Evolutionary conservation across 2,329 filamentous ascomycete species (phyloP), one percentile per base, ranked within the genome.

Genomic region (Paecilomyces sp.): DNA sequence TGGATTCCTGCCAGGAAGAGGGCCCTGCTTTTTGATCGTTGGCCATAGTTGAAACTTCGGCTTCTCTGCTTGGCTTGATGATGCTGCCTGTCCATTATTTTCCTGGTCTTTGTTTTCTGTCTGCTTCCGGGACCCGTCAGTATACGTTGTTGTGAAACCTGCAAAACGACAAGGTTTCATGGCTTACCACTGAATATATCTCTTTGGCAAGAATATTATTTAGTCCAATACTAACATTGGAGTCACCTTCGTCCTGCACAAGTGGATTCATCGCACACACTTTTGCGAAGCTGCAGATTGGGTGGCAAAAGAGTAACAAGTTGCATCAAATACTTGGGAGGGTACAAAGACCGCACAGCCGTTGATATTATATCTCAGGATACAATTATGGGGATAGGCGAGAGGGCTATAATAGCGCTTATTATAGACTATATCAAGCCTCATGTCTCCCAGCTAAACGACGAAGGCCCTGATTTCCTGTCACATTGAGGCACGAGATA

Each of bases 201-300:
- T 62, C 64, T 62, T 61, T 63, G 53, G 65, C 65, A 33, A 67
- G 63, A 53, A 66, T 61, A 54, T 68, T 68, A 56, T 67, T 67
- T 31, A 68, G 61, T 22, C 67, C 65, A 33, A 63, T 57, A 55
- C 62, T 61, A 59, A 64, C 58, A 53, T 62, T 61, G 58, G 57
- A 30, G 9, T 28, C 51, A 15, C 25, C 11, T n/a, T 25, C n/a
- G 22, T 53, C 28, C 51, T 53, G 51, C 22, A 28, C 24, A 11
- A 13, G 22, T 15, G 28, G 15, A 53, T 53, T 53, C 51, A 53
- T 53, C 28, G 22, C 51, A 24, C 51, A 53, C 13, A 30, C 24
- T 53, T 53, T 25, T 5, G 8, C 11, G 25, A 28, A 25, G 22
- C 15, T 53, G 51, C 24, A 53, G 51, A 53, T 13, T 25, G 13